A percentile compares a stretch with the other conserved stretches of the same genome.
phyloP scores from a whole-genome alignment of 169 alveolate genomes.

The Eimeria acervulina region DNA sequence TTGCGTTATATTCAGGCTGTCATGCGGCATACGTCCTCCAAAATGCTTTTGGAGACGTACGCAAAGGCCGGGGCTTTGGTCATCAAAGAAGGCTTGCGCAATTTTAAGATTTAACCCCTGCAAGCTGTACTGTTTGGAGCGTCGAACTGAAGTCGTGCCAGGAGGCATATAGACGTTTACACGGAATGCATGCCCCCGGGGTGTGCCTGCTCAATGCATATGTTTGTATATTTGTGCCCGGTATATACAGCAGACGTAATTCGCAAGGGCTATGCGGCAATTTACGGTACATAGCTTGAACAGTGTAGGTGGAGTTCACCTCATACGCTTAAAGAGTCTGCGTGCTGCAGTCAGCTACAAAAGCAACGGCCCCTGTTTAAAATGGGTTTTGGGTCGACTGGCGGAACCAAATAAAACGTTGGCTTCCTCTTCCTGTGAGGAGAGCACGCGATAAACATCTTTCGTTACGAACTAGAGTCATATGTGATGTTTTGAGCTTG shows the following conservation, averaged over 20 bases:
- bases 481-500: background rate
- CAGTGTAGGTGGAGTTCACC: background rate
- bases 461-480: background rate
- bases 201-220: background rate
- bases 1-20: conserved; percentile 84
- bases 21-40: conserved; percentile 89
- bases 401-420: background rate
- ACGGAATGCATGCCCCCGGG: no score
- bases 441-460: background rate
- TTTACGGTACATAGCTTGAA: background rate
- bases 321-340: background rate
- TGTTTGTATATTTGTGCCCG: background rate
- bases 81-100: conserved; percentile 87
- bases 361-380: background rate
- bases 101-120: conserved; percentile 85
- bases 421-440: background rate
- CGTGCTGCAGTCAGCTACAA: background rate
- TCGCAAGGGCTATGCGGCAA: background rate
- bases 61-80: conserved; percentile 89
- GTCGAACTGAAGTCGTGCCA: background rate
- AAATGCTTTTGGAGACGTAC: conserved; percentile 88
- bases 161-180: no score
- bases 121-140: background rate
- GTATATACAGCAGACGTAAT: background rate
- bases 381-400: background rate